Evolutionary conservation across 768 basidiomycete genomes (phyloP).

Genomic region (Trametes cinnabarina): DNA sequence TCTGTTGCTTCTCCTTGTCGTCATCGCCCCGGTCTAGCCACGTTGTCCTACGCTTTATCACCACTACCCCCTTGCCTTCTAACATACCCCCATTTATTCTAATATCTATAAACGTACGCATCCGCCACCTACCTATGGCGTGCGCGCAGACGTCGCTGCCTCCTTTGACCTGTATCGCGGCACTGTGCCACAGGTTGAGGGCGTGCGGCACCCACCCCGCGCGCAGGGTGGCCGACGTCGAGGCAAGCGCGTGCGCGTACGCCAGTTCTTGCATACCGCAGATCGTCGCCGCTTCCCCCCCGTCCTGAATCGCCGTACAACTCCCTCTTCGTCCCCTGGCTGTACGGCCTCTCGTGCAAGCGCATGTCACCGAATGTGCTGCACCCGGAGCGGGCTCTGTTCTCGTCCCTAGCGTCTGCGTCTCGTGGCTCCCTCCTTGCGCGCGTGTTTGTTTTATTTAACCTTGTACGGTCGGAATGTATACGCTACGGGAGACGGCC

Average conservation of each 20-base stretch:
- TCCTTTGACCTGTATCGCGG: no score
- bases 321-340: neutral
- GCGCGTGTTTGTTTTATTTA: constrained; percentile 9
- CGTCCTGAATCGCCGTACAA: neutral
- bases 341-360: neutral
- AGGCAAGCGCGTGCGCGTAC: neutral
- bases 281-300: neutral
- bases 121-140: neutral
- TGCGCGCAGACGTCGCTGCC: no score
- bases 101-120: constrained; percentile 5
- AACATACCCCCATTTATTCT: constrained; percentile 12
- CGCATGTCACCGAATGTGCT: neutral
- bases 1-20: neutral
- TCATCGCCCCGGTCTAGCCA: neutral
- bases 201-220: no score
- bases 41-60: constrained; percentile 3
- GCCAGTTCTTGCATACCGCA: neutral
- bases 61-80: neutral
- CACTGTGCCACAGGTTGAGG: no score
- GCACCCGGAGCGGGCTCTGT: neutral
- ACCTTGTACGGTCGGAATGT: constrained; percentile 5
- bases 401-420: neutral
- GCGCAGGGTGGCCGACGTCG: no score
- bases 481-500: neutral
- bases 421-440: neutral